A percentile compares a stretch with the other conserved stretches of the same genome.
Conservation (phyloP, 805 yeast genomes). For the Millerago galiae region DNA sequence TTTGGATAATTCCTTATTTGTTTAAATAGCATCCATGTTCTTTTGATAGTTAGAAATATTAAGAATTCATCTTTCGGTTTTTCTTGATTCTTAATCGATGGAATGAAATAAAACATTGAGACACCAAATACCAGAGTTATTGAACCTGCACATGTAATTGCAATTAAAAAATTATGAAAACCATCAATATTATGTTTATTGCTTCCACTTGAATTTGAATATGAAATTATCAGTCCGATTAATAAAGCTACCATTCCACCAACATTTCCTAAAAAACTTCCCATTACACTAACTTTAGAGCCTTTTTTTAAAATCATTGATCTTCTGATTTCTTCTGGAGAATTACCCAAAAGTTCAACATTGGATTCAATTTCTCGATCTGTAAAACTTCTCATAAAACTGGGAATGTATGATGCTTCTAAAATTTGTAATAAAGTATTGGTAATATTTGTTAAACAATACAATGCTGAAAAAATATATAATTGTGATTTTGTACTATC, state of each 20-base stretch:
- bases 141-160: slow-evolving; percentile 34
- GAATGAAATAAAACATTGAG: slow-evolving; percentile 25
- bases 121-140: slow-evolving; percentile 26
- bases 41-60: slow-evolving; percentile 23
- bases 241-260: slow-evolving; percentile 34
- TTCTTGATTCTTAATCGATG: slow-evolving; percentile 25
- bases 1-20: slow-evolving; percentile 27
- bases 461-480: slow-evolving; percentile 25
- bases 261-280: slow-evolving; percentile 28
- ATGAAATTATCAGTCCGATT: slow-evolving; percentile 33
- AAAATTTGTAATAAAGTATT: slow-evolving; percentile 31
- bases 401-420: slow-evolving; percentile 35
- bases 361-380: slow-evolving; percentile 9
- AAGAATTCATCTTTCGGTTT: slow-evolving; percentile 24
- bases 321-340: slow-evolving; percentile 23
- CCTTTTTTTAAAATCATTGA: slow-evolving; percentile 27
- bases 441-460: slow-evolving; percentile 25
- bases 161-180: slow-evolving; percentile 30
- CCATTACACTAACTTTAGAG: slow-evolving; percentile 32
- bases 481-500: slow-evolving; percentile 18
- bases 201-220: slow-evolving; percentile 20
- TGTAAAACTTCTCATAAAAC: slow-evolving; percentile 31
- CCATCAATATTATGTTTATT: slow-evolving; percentile 24
- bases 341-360: not conserved
- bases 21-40: slow-evolving; percentile 22